These are phyloP conservation scores for Lentinula detonsa DNA, from an alignment of 768 basidiomycete genomes.

Conservation along the genomic window DNA sequence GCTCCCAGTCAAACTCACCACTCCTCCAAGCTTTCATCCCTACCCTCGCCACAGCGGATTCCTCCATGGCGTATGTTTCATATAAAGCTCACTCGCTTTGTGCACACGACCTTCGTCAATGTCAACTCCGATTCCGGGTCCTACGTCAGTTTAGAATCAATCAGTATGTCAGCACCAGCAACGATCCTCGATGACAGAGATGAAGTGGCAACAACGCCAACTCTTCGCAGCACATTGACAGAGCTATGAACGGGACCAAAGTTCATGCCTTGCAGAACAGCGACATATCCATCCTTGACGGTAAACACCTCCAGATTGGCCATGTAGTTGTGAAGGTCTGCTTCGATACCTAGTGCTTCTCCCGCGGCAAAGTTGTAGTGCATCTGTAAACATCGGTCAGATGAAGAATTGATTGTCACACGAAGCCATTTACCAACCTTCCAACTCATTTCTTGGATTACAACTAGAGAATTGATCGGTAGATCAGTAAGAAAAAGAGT, in stretches of 20 bases:
- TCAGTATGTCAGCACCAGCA: background rate
- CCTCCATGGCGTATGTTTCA: slow-evolving; percentile 41
- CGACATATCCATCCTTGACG: slow-evolving; percentile 46
- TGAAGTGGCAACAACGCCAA: background rate
- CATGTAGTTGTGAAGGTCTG: slow-evolving; percentile 60
- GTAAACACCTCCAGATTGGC: slow-evolving; percentile 44
- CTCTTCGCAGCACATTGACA: background rate
- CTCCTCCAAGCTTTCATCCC: slow-evolving; percentile 49
- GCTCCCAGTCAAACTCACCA: slow-evolving; percentile 29
- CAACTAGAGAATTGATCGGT: slow-evolving; percentile 25
- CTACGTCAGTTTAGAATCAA: slow-evolving; percentile 18
- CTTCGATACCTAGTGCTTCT: slow-evolving; percentile 17
- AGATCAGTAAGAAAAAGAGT: background rate
- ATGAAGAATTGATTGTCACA: background rate
- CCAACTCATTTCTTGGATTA: slow-evolving; percentile 65
- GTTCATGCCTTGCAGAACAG: slow-evolving; percentile 31
- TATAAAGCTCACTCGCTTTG: slow-evolving; percentile 24
- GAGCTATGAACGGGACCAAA: background rate
- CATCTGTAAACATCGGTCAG: slow-evolving; percentile 30
- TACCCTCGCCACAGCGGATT: slow-evolving; percentile 52
- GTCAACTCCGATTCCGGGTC: slow-evolving; percentile 54
- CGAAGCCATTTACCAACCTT: slow-evolving; percentile 26
- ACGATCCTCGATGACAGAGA: slow-evolving; percentile 3
- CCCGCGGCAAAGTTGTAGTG: slow-evolving; percentile 48
- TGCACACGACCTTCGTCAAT: slow-evolving; percentile 54